A percentile compares a stretch with the other conserved stretches of the same genome.
Evolutionary conservation across 306 rosid species (phyloP).

Genomic region (Astragalus glycyphyllos): DNA sequence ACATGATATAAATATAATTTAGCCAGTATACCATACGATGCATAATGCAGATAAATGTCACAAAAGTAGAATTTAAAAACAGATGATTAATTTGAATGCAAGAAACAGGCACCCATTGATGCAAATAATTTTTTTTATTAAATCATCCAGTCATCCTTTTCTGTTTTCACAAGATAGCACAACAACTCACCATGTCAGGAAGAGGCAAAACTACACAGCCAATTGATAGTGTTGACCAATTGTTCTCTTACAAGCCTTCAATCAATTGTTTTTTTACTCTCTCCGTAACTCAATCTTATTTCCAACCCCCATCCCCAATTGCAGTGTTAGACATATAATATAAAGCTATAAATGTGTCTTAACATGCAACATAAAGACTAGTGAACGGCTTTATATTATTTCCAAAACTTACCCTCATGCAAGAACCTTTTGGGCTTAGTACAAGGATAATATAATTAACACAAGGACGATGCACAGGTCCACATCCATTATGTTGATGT

Average conservation of each 20-base stretch:
- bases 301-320: conserved; percentile 11
- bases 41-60: conserved; percentile 3
- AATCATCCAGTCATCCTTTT: conserved; percentile 33
- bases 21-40: conserved; percentile 17
- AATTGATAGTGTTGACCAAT: not conserved
- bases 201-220: not conserved
- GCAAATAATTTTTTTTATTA: conserved; percentile 13
- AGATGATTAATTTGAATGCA: conserved; percentile 16
- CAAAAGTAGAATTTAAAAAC: not conserved
- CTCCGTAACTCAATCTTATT: not conserved
- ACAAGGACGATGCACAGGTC: not conserved
- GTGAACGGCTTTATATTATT: not conserved
- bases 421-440: not conserved
- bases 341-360: not conserved
- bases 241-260: conserved; percentile 19
- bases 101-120: conserved; percentile 16
- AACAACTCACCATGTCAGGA: conserved; percentile 25
- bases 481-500: not conserved
- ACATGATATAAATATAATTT: conserved; percentile 22
- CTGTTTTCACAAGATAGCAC: not conserved
- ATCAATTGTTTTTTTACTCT: conserved; percentile 1
- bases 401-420: not conserved
- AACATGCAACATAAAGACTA: not conserved
- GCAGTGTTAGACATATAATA: conserved; percentile 12
- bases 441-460: no score